Percentiles rank a stretch among this genome's conserved stretches.
Evolutionary conservation across 2,329 filamentous ascomycete species (phyloP).

Genomic region (Cordyceps farinosa): DNA sequence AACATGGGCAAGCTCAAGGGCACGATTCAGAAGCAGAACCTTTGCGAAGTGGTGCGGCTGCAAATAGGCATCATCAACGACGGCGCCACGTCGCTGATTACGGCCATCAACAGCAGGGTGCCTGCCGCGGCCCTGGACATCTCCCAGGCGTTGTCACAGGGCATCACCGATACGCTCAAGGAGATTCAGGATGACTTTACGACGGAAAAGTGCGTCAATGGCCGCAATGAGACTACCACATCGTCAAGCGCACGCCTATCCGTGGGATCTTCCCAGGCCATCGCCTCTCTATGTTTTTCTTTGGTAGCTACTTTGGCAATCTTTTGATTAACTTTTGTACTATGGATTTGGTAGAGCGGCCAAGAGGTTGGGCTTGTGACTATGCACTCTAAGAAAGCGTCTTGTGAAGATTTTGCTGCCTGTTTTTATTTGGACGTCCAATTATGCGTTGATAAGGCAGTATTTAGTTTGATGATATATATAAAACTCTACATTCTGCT

Average conservation of each 20-base stretch:
- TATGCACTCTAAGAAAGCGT: too few species aligned
- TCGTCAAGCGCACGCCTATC: neutral
- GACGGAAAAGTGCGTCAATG: slow-evolving; percentile 6
- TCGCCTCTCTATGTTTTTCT: neutral
- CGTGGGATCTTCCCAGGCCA: neutral
- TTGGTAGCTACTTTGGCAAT: neutral
- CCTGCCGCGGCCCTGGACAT: neutral
- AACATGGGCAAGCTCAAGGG: slow-evolving; percentile 20
- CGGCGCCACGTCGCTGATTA: neutral
- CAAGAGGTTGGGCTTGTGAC: too few species aligned
- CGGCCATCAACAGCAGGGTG: slow-evolving; percentile 2
- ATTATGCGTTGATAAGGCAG: too few species aligned
- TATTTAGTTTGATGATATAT: too few species aligned
- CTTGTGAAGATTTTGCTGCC: too few species aligned
- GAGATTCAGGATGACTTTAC: slow-evolving; percentile 3
- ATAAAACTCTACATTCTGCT: too few species aligned
- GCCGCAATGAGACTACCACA: neutral
- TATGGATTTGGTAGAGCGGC: too few species aligned
- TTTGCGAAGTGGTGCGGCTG: slow-evolving; percentile 23
- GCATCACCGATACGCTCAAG: slow-evolving; percentile 7
- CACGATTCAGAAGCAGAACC: slow-evolving; percentile 24
- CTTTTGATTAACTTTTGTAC: neutral
- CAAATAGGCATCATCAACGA: slow-evolving; percentile 14
- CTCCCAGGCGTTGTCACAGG: slow-evolving; percentile 5
- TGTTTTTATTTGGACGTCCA: too few species aligned